Conservation (phyloP, 208 protist genomes). For the Trypanosoma theileri region DNA sequence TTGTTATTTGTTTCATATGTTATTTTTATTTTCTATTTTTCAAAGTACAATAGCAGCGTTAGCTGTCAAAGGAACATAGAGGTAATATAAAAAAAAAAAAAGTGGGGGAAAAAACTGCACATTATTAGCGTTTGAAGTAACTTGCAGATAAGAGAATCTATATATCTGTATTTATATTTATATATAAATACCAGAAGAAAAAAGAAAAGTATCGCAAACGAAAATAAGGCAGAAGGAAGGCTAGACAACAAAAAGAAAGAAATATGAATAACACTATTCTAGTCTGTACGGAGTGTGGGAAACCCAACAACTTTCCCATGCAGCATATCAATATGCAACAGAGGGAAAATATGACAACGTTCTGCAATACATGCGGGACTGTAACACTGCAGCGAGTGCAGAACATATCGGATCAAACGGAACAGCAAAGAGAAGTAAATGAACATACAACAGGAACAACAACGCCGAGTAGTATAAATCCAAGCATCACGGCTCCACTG, state of each 20-base stretch:
- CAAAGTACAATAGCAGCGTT: not conserved
- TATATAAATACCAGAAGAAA: no score
- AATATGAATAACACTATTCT: conserved; percentile 18
- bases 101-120: not conserved
- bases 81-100: not conserved
- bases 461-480: not conserved
- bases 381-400: conserved; percentile 16
- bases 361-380: conserved; percentile 17
- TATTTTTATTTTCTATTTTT: not conserved
- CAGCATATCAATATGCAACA: not conserved
- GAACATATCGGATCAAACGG: not conserved
- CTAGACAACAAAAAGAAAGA: conserved; percentile 4
- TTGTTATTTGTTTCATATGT: conserved; percentile 1
- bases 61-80: not conserved
- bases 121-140: not conserved
- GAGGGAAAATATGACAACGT: conserved; percentile 11
- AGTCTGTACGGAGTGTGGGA: conserved; percentile 18
- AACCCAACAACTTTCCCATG: conserved; percentile 6
- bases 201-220: not conserved
- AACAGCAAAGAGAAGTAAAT: not conserved
- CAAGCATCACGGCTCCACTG: not conserved
- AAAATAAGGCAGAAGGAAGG: not conserved
- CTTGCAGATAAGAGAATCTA: no score
- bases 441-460: not conserved
- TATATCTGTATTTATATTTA: not conserved